Percentiles rank a stretch among this genome's conserved stretches.
phyloP scores from a whole-genome alignment of 169 alveolate species.

The Cyclospora cayetanensis region DNA sequence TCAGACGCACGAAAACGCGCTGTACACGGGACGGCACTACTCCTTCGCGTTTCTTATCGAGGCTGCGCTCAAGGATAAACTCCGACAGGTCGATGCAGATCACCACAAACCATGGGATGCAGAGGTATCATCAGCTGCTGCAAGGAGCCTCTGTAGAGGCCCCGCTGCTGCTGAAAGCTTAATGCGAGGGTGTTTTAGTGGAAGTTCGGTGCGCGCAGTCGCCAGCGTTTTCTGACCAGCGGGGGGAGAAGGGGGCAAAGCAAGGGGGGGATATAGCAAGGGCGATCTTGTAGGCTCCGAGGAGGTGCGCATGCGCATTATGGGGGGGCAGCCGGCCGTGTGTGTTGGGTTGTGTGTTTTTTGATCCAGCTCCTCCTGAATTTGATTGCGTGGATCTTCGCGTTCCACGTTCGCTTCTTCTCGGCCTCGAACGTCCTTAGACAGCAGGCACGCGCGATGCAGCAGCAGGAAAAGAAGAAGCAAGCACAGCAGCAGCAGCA shows the following conservation, averaged over 20 bases:
- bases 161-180: no score
- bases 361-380: constrained; percentile 49
- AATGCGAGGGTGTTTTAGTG: no score
- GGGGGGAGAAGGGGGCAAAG: no score
- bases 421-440: constrained; percentile 40
- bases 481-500: constrained; percentile 41
- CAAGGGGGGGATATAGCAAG: no score
- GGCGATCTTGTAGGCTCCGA: no score
- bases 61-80: constrained; percentile 57
- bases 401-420: constrained; percentile 46
- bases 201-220: no score
- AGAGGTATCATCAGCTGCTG: no score
- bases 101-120: constrained; percentile 59
- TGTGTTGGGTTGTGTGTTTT: neutral
- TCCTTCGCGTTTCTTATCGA: constrained; percentile 57
- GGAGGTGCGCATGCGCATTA: no score
- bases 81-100: constrained; percentile 35
- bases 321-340: neutral
- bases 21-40: constrained; percentile 44
- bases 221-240: no score
- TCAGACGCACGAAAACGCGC: constrained; percentile 39
- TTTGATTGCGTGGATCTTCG: constrained; percentile 55
- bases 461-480: constrained; percentile 8
- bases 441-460: neutral
- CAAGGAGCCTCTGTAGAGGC: no score